Base-by-base conservation (phyloP, 371 early-diverging fungal species). In the Choanephora cucurbitarum region DNA sequence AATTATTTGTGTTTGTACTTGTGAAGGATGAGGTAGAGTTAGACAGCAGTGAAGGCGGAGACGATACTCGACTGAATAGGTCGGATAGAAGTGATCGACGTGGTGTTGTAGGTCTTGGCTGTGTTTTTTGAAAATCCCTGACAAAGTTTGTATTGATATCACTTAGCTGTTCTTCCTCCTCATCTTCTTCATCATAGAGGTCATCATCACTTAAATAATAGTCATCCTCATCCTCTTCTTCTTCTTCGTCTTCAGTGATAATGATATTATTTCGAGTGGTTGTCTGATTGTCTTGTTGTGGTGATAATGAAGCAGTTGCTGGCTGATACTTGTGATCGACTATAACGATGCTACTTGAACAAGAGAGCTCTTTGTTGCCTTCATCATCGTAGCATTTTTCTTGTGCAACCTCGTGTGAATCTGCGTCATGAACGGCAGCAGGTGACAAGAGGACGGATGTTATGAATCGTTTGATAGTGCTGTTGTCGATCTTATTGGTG, bases 61-160 rank as follows among this genome's bases (percentile, higher is more conserved):
- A 47, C 24, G 48, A 54, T 39, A 47, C 50, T 55, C 58, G 46
- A 15, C 43, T 31, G 15, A 67, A 49, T 21, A 64, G 44, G 49
- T 67, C 67, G 8, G 64, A 54, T 39, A 59, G 28, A 8, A 55
- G 44, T 11, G 75, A 69, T 17, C 68, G 68, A 31, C 47, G 58
- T 0, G 58, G 55, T 22, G 55, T 64, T 10, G 56, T 15, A 21
- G 58, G 59, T 59, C 52, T 58, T 32, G 64, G 64, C 23, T 58
- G 55, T 18, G 50, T 58, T 23, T 64, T 64, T 41, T 39, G 54
- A 37, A 64, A 64, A 40, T 63, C 52, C 32, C 44, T 41, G 1
- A 44, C 37, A 14, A 60, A 54, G 15, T 58, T 33, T n/a, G 34
- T 34, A 28, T 44, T 45, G 18, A 60, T 55, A 41, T 66, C 59